Conservation (phyloP, 495 filamentous ascomycete genomes). For the Aspergillus avenaceus region DNA sequence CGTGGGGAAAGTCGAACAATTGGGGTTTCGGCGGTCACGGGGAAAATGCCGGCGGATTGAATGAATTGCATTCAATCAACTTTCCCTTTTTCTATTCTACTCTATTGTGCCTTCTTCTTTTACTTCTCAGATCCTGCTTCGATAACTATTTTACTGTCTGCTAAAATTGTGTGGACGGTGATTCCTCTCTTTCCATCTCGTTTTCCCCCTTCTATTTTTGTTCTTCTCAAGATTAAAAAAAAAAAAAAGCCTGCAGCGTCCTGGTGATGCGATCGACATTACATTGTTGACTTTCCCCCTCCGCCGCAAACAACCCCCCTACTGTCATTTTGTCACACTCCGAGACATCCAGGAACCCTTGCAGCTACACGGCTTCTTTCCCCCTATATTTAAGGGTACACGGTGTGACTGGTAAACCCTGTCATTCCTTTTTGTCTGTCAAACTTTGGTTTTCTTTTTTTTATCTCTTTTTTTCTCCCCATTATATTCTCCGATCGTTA, state of each 20-base stretch:
- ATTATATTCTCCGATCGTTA: too few relatives aligned
- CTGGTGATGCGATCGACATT: conserved; percentile 14
- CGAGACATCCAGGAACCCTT: neutral
- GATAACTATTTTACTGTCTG: too few relatives aligned
- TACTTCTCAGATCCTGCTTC: too few relatives aligned
- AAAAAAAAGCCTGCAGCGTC: conserved; percentile 10
- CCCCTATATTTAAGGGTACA: neutral
- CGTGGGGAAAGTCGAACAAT: conserved; percentile 4
- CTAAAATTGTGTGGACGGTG: too few relatives aligned
- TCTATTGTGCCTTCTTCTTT: too few relatives aligned
- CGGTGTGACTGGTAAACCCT: neutral
- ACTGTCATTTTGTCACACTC: neutral
- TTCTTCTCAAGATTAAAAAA: too few relatives aligned
- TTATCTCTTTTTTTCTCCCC: neutral
- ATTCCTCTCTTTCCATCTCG: too few relatives aligned
- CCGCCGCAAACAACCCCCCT: neutral
- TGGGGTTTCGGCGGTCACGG: conserved; percentile 26
- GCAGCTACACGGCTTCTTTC: neutral
- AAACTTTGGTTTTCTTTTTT: neutral
- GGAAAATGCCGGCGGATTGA: conserved; percentile 3
- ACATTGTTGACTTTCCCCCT: conserved; percentile 5
- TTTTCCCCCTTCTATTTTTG: neutral
- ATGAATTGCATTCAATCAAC: neutral
- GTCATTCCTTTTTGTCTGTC: neutral
- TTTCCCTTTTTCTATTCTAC: neutral